Conservation (phyloP, 352 stramenopile genomes). For the Globisporangium cederbergense region DNA sequence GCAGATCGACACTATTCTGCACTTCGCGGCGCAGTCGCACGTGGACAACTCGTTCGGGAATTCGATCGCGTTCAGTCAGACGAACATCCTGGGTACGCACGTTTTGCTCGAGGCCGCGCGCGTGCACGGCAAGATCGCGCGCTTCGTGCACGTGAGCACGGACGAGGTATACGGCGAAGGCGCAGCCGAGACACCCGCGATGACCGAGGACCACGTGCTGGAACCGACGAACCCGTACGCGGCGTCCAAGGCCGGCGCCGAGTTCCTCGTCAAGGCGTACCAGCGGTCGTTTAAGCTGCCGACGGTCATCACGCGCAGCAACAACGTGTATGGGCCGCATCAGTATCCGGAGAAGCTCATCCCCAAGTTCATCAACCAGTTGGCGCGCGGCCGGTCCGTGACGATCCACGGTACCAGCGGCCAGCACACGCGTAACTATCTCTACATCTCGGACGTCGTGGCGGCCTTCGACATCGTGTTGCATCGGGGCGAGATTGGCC, state of each 20-base stretch:
- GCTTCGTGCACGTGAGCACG: constrained; percentile 98
- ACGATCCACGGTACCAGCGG: constrained; percentile 95
- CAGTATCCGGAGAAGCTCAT: constrained; percentile 99
- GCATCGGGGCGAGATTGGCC: constrained; percentile 87
- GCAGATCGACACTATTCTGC: constrained; percentile 97
- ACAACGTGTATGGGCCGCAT: constrained; percentile 98
- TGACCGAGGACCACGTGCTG: constrained; percentile 94
- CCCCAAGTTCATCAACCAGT: constrained; percentile 66
- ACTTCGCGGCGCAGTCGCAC: constrained; percentile 98
- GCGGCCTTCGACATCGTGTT: constrained; percentile 96
- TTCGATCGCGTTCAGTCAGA: constrained; percentile 97
- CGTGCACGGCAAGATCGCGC: constrained; percentile 74
- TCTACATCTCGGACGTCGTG: constrained; percentile 97
- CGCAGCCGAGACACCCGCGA: constrained; percentile 84
- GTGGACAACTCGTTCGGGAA: constrained; percentile 99
- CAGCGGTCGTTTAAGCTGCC: constrained; percentile 93
- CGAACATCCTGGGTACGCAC: constrained; percentile 98
- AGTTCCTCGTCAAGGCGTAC: constrained; percentile 97
- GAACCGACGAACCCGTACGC: constrained; percentile 98
- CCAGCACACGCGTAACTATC: constrained; percentile 95
- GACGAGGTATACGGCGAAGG: constrained; percentile 99
- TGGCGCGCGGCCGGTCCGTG: constrained; percentile 88
- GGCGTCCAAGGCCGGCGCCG: constrained; percentile 96
- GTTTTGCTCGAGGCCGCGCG: constrained; percentile 96
- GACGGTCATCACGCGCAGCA: constrained; percentile 97